phyloP scores from a whole-genome alignment of 2,329 filamentous ascomycete genomes.

The Apiospora saccharicola region DNA sequence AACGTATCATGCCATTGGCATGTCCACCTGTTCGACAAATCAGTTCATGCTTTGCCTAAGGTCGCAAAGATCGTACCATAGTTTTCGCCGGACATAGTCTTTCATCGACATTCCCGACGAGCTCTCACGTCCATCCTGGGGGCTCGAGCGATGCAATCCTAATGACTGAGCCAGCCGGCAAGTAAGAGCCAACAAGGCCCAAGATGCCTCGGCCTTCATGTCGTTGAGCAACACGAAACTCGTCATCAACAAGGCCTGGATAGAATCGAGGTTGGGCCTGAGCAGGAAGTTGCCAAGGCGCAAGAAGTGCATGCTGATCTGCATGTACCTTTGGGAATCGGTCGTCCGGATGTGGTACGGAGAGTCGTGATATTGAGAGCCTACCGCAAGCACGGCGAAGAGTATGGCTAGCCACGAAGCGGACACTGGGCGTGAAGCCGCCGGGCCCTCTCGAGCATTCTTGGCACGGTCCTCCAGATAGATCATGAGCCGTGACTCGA shows the following conservation, averaged over 20 bases:
- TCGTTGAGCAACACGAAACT: constrained; percentile 71
- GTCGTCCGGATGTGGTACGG: constrained; percentile 67
- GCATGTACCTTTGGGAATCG: constrained; percentile 67
- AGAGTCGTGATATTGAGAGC: constrained; percentile 71
- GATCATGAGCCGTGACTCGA: constrained; percentile 69
- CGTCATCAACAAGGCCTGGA: constrained; percentile 69
- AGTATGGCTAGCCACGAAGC: constrained; percentile 72
- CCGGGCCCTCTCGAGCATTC: constrained; percentile 55
- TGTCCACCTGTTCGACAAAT: constrained; percentile 55
- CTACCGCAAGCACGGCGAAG: constrained; percentile 70
- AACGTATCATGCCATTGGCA: constrained; percentile 73
- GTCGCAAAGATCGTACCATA: constrained; percentile 54
- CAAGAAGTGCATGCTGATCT: constrained; percentile 71
- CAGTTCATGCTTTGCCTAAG: background rate
- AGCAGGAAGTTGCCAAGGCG: constrained; percentile 69
- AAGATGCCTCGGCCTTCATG: constrained; percentile 74
- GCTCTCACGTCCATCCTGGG: constrained; percentile 54
- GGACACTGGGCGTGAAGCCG: constrained; percentile 60
- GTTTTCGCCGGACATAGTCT: constrained; percentile 61
- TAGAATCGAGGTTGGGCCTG: constrained; percentile 70
- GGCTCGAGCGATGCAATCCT: constrained; percentile 61
- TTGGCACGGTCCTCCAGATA: constrained; percentile 70
- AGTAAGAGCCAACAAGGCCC: constrained; percentile 69
- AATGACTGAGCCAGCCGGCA: constrained; percentile 71
- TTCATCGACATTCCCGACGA: constrained; percentile 56